Base-by-base conservation (phyloP, 2,329 filamentous ascomycete genomes). In the Alternaria consortialis region DNA sequence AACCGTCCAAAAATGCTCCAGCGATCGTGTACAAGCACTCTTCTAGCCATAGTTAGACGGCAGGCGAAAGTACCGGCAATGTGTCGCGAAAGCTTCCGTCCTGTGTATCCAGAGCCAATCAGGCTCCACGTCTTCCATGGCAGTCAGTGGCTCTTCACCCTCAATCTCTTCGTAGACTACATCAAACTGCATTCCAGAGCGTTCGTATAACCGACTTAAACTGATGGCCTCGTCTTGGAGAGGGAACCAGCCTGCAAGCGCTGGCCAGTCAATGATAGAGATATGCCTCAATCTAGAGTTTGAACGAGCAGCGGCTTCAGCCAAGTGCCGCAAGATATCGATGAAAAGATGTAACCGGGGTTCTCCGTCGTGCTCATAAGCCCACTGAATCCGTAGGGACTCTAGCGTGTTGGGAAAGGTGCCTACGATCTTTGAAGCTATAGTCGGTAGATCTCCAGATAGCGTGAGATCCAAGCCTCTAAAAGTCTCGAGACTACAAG, bases 181-280 rank as follows among this genome's bases (percentile, higher is more conserved):
- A 5, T 56, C 29, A 15, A 54, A 54, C 11, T 37, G n/a, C 32
- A 57, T 39, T 11, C 36, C 53, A 29, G 27, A 42, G n/a, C 20
- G 32, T 31, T 37, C 47, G 20, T 51, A 60, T 15, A 25, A 9
- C 23, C n/a, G 25, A 39, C 52, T 37, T 25, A 53, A 20, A 9
- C 8, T 12, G 13, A 44, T 27, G 6, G 53, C 7, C 17, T 31
- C 29, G 27, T 25, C 37, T 27, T 37, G 43, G 6, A 51, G 31
- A 8, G 53, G 32, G n/a, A 51, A 27, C 42, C 51, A 48, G 8
- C 46, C 37, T 29, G 13, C 47, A 29, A 57, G 29, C 17, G 40
- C 53, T 17, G 58, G 58, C 53, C 47, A 60, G 20, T 60, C 57
- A 8, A 47, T n/a, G 40, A 60, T 52, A 50, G 42, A 37, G n/a